Evolutionary conservation across 179 eudicot genomes (phyloP).

Genomic region (Actinidia arguta): DNA sequence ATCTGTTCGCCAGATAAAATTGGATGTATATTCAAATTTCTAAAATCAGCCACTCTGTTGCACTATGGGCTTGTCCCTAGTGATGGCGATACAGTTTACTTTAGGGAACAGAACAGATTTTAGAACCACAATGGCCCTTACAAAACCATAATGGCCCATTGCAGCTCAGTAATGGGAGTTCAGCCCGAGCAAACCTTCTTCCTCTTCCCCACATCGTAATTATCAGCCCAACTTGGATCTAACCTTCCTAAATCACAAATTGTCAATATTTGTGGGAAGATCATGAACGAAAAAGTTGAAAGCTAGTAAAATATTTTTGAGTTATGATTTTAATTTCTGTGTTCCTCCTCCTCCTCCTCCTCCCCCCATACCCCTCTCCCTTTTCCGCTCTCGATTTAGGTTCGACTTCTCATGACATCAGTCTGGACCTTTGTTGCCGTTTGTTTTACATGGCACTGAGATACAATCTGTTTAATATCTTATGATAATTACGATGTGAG

Average conservation of each 20-base stretch:
- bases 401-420: no score
- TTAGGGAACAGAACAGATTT: not conserved
- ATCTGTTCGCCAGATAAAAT: not conserved
- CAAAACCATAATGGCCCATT: not conserved
- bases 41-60: not conserved
- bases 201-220: not conserved
- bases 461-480: not conserved
- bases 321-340: conserved; percentile 31
- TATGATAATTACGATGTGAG: not conserved
- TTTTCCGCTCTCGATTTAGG: no score
- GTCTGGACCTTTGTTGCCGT: not conserved
- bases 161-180: no score
- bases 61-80: not conserved
- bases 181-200: not conserved
- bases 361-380: no score
- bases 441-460: not conserved
- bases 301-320: conserved; percentile 32
- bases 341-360: no score
- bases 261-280: not conserved
- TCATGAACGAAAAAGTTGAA: not conserved
- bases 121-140: not conserved
- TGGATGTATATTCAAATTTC: not conserved
- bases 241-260: not conserved
- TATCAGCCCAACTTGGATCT: not conserved
- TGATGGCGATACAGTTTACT: not conserved